phyloP scores from a whole-genome alignment of 176 grass and related monocot genomes.

The Zizania latifolia region DNA sequence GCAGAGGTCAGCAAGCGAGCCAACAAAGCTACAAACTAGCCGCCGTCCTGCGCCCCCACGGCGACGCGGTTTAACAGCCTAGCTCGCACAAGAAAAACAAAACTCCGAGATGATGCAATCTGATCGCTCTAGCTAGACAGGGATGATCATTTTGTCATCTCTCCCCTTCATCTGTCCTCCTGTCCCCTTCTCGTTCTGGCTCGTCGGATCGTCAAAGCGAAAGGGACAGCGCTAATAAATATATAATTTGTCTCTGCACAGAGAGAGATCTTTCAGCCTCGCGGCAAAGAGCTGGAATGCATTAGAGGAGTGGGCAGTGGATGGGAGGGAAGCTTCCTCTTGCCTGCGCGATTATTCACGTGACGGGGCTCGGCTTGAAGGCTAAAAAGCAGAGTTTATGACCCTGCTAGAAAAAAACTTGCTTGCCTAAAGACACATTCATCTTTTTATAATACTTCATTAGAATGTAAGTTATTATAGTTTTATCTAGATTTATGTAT shows the following conservation, averaged over 20 bases:
- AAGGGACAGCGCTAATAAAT: slow-evolving; percentile 30
- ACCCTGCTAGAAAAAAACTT: slow-evolving; percentile 6
- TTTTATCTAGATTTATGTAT: no score
- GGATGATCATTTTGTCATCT: background rate
- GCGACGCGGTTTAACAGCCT: slow-evolving; percentile 54
- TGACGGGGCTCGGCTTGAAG: background rate
- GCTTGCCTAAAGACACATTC: slow-evolving; percentile 8
- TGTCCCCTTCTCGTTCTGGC: background rate
- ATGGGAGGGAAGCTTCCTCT: slow-evolving; percentile 45
- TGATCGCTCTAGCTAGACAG: slow-evolving; percentile 18
- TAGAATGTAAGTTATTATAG: no score
- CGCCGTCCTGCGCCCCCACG: slow-evolving; percentile 23
- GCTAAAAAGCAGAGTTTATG: background rate
- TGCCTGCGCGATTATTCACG: slow-evolving; percentile 5
- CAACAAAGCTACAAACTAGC: slow-evolving; percentile 26
- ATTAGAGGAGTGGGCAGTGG: slow-evolving; percentile 32
- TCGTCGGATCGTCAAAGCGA: slow-evolving; percentile 43
- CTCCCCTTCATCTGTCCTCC: no score
- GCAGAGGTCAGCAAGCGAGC: slow-evolving; percentile 28
- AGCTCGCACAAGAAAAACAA: slow-evolving; percentile 32
- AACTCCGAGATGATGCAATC: slow-evolving; percentile 2
- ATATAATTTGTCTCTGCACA: background rate
- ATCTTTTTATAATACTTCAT: no score
- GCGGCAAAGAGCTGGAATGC: slow-evolving; percentile 45
- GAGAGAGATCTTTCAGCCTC: slow-evolving; percentile 31